Evolutionary conservation across 1,284 basidiomycete genomes (phyloP), one percentile per base, ranked within the genome.

Genomic region (Microbotryum intermedium): DNA sequence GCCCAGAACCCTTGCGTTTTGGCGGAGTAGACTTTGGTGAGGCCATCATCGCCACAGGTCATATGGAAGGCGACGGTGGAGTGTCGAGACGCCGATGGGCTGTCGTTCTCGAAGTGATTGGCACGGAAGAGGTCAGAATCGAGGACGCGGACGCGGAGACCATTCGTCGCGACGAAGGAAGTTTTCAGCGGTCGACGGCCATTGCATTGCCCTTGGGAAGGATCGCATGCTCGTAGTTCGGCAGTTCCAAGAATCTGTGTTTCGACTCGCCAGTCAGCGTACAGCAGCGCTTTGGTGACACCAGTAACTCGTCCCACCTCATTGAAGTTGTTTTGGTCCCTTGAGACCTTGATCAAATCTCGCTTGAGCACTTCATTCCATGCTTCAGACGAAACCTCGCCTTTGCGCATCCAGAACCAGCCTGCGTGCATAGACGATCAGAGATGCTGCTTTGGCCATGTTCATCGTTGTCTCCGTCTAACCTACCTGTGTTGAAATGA

Each of bases 1-100:
- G 46, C 47, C 68, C 68, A 70, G 60, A 63, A 70, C 2, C 69
- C 69, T 55, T 61, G 58, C 1, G 53, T 39, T 21, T 61, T 64
- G 0, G 55, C n/a, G 5, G 65, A 28, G 23, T 49, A 65, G 2
- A 56, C 30, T 45, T 67, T 67, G 34, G 53, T 50, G 25, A 25
- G 44, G 4, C 21, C 48, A 30, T 66, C 62, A 26, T 66, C 65
- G 6, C 57, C 59, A 46, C 65, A 66, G 0, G 65, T 66, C 57
- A 53, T 43, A 29, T 66, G 65, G n/a, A 60, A 26, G 16, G 34
- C 57, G 13, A 65, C 43, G 11, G 39, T 47, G 13, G 53, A 45
- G 13, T 59, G 52, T 7, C 63, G 43, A 25, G 43, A 29, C 8
- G 47, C 53, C 4, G 28, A 29, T 0, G 54, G 55, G 4, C 46